Evolutionary conservation across 2,329 filamentous ascomycete genomes (phyloP).

Genomic region (Beauveria sp.): DNA sequence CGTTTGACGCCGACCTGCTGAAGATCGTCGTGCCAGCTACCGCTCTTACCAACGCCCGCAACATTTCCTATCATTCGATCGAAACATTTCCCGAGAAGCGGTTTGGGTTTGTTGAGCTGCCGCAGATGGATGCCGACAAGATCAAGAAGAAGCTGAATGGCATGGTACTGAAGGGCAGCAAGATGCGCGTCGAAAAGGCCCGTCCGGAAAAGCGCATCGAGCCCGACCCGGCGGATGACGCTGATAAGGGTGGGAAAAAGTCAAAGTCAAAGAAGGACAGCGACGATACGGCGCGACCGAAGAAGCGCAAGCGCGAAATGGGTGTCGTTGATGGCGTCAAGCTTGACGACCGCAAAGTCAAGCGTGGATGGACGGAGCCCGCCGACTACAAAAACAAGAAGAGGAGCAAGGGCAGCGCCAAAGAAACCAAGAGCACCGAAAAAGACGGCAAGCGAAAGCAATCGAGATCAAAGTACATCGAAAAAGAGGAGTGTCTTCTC

Average conservation of each 20-base stretch:
- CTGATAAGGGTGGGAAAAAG: conserved; percentile 18
- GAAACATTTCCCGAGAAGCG: conserved; percentile 83
- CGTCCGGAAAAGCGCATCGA: conserved; percentile 37
- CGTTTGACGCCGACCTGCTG: conserved; percentile 69
- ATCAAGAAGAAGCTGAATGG: conserved; percentile 88
- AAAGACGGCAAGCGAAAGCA: conserved; percentile 51
- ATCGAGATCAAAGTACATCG: conserved; percentile 71
- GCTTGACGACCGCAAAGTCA: conserved; percentile 70
- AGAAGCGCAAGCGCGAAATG: conserved; percentile 44
- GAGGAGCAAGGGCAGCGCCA: conserved; percentile 32
- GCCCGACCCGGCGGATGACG: conserved; percentile 24
- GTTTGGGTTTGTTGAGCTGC: conserved; percentile 86
- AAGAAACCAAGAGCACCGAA: conserved; percentile 39
- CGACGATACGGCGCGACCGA: conserved; percentile 19
- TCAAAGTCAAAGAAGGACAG: conserved; percentile 24
- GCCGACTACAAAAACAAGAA: conserved; percentile 40
- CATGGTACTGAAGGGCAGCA: conserved; percentile 72
- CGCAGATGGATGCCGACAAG: conserved; percentile 76
- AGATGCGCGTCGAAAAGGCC: conserved; percentile 78
- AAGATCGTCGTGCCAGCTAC: conserved; percentile 63
- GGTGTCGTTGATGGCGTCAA: conserved; percentile 58
- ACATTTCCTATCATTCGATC: conserved; percentile 81
- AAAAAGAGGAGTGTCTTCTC: conserved; percentile 74
- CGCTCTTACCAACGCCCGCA: conserved; percentile 57
- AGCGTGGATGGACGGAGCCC: conserved; percentile 81